phyloP scores from a whole-genome alignment of 1,139 yeast genomes.

The Eremothecium gossypii region DNA sequence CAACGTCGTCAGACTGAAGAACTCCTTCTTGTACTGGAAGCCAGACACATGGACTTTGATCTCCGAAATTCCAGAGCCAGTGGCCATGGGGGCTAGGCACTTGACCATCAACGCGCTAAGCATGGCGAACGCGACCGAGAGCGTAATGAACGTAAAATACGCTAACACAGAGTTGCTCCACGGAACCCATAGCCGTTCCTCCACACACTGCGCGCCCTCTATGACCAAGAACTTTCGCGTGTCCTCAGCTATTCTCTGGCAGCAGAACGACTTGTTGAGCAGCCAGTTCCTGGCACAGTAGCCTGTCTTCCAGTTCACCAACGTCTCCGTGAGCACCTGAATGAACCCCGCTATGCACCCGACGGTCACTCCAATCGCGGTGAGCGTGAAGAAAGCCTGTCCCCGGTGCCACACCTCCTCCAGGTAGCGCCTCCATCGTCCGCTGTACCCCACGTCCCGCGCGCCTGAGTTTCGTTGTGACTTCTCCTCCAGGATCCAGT shows the following conservation, averaged over 20 bases:
- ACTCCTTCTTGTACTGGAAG: slow-evolving; percentile 62
- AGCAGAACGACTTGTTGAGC: slow-evolving; percentile 69
- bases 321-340: slow-evolving; percentile 75
- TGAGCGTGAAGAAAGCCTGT: slow-evolving; percentile 63
- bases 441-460: slow-evolving; percentile 6
- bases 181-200: slow-evolving; percentile 39
- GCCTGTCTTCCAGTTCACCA: slow-evolving; percentile 73
- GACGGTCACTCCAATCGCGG: slow-evolving; percentile 62
- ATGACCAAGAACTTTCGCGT: slow-evolving; percentile 30
- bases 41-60: slow-evolving; percentile 94
- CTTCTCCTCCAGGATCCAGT: slow-evolving; percentile 73
- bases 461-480: slow-evolving; percentile 14
- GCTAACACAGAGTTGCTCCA: slow-evolving; percentile 45
- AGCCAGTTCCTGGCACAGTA: slow-evolving; percentile 64
- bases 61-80: slow-evolving; percentile 96
- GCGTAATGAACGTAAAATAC: slow-evolving; percentile 48
- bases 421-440: slow-evolving; percentile 11
- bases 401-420: slow-evolving; percentile 41
- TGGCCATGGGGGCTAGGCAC: slow-evolving; percentile 76
- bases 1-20: slow-evolving; percentile 65
- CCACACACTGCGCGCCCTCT: slow-evolving; percentile 35
- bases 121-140: slow-evolving; percentile 55
- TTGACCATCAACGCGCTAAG: slow-evolving; percentile 62
- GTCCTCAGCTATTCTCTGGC: slow-evolving; percentile 45
- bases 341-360: slow-evolving; percentile 78